Evolutionary conservation across 768 basidiomycete species (phyloP).

Genomic region (Lactarius akahatsu): DNA sequence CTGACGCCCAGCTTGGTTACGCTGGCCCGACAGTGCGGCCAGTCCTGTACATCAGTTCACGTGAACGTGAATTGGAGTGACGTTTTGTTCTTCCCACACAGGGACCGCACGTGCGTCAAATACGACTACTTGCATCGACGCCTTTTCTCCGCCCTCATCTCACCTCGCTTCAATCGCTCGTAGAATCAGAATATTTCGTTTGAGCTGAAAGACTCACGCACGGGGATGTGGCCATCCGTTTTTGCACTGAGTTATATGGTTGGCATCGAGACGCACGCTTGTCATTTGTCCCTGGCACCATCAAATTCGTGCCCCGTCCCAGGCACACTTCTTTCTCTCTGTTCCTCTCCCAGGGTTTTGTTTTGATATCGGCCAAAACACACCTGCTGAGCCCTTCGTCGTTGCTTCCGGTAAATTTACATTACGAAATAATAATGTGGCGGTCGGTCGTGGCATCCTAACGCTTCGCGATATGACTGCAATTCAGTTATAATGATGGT

Average conservation of each 20-base stretch:
- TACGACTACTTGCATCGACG: not conserved
- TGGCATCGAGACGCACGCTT: slow-evolving; percentile 4
- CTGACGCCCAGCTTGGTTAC: slow-evolving; percentile 11
- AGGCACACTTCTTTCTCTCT: not conserved
- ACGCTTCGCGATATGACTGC: not conserved
- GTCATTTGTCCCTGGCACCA: not conserved
- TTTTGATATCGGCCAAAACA: not conserved
- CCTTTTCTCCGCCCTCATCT: not conserved
- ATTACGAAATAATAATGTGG: not conserved
- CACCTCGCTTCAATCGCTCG: not conserved
- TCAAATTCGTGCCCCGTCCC: not conserved
- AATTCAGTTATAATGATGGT: not conserved
- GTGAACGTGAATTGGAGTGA: not conserved
- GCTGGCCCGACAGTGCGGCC: slow-evolving; percentile 8
- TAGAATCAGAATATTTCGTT: not conserved
- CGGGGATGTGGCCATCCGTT: not conserved
- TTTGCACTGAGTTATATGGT: not conserved
- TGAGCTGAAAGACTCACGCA: not conserved
- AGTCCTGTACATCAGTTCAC: not conserved
- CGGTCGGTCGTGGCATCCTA: not conserved
- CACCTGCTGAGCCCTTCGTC: not conserved
- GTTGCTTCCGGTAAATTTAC: not conserved
- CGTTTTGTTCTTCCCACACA: not conserved
- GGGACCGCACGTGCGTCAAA: not conserved
- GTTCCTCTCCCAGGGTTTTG: not conserved